Base-by-base conservation (phyloP, 2,329 filamentous ascomycete species). In the Apiospora saccharicola region DNA sequence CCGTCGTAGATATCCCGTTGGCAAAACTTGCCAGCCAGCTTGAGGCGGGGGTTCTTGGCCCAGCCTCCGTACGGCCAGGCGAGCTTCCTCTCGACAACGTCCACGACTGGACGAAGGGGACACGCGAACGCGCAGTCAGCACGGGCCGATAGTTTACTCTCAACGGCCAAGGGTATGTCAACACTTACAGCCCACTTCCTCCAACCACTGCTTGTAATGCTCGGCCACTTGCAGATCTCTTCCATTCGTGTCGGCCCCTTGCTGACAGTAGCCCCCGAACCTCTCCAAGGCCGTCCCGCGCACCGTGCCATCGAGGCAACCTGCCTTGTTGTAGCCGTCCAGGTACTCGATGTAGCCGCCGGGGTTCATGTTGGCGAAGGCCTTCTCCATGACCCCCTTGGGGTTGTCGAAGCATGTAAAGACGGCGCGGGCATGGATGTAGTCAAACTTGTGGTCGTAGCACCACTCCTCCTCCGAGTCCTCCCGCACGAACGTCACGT, bases 331-430 rank as follows among this genome's bases (percentile, higher is more conserved):
- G 34, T 6, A 14, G 4, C 8, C 37, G 26, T 72, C 71, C 26
- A 70, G 47, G 49, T 75, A 74, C 72, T 78, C 76, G 37, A 75
- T 34, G 67, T 71, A 76, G 44, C 76, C 76, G n/a, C 76, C 76
- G 3, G 76, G 76, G 22, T 73, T 71, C 7, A 77, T 72, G 70
- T 77, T 73, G 13, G 74, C 74, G 68, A 70, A 74, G 57, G 61
- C 67, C 5, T 43, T 69, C 19, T 64, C 43, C 72, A 77, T 71
- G 57, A 77, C 69, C 22, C 61, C 64, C 1, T 70, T 73, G 53
- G 72, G 72, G 69, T 76, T 53, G 49, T 49, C 43, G 70, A 77
- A 72, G 34, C 71, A 72, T 47, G 70, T 71, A 67, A 71, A 69
- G 72, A 78, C 75, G 72, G 71, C 71, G 41, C 76, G 75, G 5